Evolutionary conservation across 192 early-diverging fungal species (phyloP).

Genomic region (Coemansia umbellata): DNA sequence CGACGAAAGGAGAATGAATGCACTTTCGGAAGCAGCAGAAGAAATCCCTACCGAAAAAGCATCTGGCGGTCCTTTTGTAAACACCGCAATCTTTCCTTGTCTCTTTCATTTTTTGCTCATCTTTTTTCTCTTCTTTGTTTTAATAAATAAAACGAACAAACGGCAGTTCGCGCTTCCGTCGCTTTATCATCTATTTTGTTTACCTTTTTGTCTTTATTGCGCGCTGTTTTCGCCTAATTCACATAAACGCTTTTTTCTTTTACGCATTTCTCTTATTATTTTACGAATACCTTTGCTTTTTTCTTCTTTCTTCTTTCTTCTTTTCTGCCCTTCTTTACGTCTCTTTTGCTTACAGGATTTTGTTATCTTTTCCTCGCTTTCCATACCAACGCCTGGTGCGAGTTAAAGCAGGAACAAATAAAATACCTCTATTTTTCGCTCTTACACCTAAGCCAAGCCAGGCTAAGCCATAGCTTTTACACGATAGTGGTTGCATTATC

Average conservation of each 20-base stretch:
- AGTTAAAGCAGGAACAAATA: too few species aligned
- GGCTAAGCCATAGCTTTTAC: too few species aligned
- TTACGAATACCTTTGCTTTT: not conserved
- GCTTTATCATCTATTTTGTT: not conserved
- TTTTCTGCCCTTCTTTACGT: not conserved
- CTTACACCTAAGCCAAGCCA: too few species aligned
- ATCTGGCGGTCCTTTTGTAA: too few species aligned
- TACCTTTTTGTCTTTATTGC: not conserved
- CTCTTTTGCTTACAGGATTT: not conserved
- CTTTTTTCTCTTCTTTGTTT: conserved; percentile 2
- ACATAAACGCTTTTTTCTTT: not conserved
- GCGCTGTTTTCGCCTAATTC: not conserved
- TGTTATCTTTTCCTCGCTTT: too few species aligned
- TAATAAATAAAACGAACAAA: not conserved
- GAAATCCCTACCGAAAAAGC: too few species aligned
- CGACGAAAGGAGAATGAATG: too few species aligned
- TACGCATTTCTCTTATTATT: conserved; percentile 1
- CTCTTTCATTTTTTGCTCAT: not conserved
- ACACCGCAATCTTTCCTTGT: not conserved
- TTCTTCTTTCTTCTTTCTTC: not conserved
- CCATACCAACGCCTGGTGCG: too few species aligned
- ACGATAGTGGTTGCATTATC: too few species aligned
- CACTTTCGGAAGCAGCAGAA: too few species aligned
- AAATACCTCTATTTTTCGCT: too few species aligned
- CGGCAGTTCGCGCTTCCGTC: not conserved